Percentiles rank a stretch among this genome's conserved stretches.
Evolutionary conservation across 1,284 basidiomycete genomes (phyloP).

Genomic region (Rhizopogon hawkerae): DNA sequence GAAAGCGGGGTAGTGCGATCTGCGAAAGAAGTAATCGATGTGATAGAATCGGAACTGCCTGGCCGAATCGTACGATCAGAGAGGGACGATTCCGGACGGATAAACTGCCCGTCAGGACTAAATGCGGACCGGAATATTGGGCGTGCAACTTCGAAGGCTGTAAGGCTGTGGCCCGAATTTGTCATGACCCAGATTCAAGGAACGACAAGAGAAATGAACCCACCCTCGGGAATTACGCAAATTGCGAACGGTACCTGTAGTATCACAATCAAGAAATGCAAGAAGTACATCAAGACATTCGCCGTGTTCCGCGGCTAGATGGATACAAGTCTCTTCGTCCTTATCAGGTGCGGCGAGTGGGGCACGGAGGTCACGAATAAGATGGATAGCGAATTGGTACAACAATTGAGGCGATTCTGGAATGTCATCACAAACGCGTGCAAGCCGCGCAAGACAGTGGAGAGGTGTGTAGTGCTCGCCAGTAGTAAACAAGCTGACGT

Average conservation of each 20-base stretch:
- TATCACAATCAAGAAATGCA: conserved; percentile 57
- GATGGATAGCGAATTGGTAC: conserved; percentile 53
- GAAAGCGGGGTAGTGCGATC: conserved; percentile 22
- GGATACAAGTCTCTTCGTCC: conserved; percentile 86
- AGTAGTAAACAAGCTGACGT: conserved; percentile 59
- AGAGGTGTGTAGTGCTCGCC: conserved; percentile 58
- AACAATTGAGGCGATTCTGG: conserved; percentile 34
- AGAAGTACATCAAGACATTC: conserved; percentile 55
- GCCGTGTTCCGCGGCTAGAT: conserved; percentile 88
- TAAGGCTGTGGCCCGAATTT: conserved; percentile 37
- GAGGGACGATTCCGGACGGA: conserved; percentile 44
- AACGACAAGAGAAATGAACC: conserved; percentile 16
- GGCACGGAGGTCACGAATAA: conserved; percentile 57
- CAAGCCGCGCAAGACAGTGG: conserved; percentile 56
- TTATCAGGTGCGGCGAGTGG: conserved; percentile 64
- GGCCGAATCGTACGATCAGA: conserved; percentile 52
- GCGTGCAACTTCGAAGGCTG: conserved; percentile 57
- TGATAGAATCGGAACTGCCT: conserved; percentile 29
- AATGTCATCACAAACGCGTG: conserved; percentile 28
- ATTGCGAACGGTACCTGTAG: conserved; percentile 43
- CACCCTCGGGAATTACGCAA: conserved; percentile 63
- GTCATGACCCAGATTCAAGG: conserved; percentile 5
- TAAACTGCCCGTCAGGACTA: conserved; percentile 36
- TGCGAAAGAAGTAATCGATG: conserved; percentile 37
- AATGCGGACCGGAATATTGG: conserved; percentile 55